Evolutionary conservation across 1,284 basidiomycete genomes (phyloP).

Genomic region (Chiua sp.): DNA sequence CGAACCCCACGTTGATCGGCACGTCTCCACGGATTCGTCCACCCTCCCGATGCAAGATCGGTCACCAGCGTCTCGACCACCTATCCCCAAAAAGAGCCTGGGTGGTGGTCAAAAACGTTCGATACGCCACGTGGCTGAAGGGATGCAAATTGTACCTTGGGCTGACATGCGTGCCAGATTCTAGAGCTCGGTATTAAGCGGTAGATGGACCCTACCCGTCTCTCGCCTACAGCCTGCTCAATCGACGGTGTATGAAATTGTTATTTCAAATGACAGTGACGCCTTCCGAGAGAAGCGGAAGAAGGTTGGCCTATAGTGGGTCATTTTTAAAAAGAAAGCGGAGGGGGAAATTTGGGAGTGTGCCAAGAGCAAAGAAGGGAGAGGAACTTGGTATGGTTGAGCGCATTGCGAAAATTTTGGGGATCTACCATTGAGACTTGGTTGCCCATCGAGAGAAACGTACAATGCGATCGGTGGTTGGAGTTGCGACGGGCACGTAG

Average conservation of each 20-base stretch:
- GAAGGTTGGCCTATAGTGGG: not conserved
- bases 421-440: not conserved
- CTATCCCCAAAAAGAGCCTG: not conserved
- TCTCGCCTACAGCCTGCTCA: too few relatives aligned
- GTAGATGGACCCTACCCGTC: too few relatives aligned
- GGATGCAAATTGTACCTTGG: not conserved
- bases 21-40: too few relatives aligned
- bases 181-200: not conserved
- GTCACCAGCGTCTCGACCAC: not conserved
- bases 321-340: not conserved
- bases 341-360: not conserved
- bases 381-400: not conserved
- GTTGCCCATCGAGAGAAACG: not conserved
- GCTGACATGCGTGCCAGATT: not conserved
- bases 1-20: too few relatives aligned
- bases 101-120: too few relatives aligned
- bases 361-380: not conserved
- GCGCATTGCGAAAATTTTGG: not conserved
- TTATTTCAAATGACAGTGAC: not conserved
- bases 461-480: not conserved
- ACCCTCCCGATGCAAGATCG: not conserved
- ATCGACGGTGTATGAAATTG: too few relatives aligned
- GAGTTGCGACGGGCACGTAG: too few relatives aligned
- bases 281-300: not conserved
- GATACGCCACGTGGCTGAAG: not conserved